Base-by-base conservation (phyloP, 768 basidiomycete species). In the Auricularia sp. region DNA sequence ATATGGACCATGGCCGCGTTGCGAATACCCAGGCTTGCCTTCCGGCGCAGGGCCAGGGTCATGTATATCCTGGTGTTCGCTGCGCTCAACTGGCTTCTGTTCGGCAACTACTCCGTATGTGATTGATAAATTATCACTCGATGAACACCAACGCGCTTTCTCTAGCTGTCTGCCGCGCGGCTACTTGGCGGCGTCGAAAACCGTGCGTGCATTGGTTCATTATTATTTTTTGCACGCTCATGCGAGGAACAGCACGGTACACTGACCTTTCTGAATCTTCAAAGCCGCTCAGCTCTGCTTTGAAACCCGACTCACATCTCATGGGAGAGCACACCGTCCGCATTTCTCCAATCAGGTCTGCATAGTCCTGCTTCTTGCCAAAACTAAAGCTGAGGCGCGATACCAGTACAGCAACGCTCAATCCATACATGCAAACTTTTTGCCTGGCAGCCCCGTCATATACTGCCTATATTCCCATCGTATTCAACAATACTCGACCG, bases 401-500 rank as follows among this genome's bases (percentile, higher is more conserved):
- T 29, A 2, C 39, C 62, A 79, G 93, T 72, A 97, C 94, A 2
- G 95, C 94, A 3, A 87, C 88, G 23, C 79, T 98, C 54, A 95
- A 96, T 69, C 92, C 91, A 11, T 79, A 87, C 65, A 79, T 76
- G 14, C 79, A 84, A 62, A 85, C 84, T 3, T 94, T 87, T 72
- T 96, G 93, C 70, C 79, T 95, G 21, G 78, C 87, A 1, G 73
- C 79, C 10, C 76, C 80, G 10, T 74, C 76, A 6, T 78, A 80
- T 62, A 77, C 78, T 54, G 83, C 90, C 36, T 81, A 92, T 62
- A 77, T 97, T 59, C 95, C 95, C 1, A 76, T 97, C 39, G 80
- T 95, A 56, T 82, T 97, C 73, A 97, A 98, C 77, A 95, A 96
- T 74, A 93, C 95, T 8, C 80, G 80, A n/a, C 82, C 91, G 3